Percentiles rank a stretch among this genome's conserved stretches.
These are phyloP conservation scores for Cladobotryum mycophilum DNA, from an alignment of 2,329 filamentous ascomycete species.

Conservation along the genomic window DNA sequence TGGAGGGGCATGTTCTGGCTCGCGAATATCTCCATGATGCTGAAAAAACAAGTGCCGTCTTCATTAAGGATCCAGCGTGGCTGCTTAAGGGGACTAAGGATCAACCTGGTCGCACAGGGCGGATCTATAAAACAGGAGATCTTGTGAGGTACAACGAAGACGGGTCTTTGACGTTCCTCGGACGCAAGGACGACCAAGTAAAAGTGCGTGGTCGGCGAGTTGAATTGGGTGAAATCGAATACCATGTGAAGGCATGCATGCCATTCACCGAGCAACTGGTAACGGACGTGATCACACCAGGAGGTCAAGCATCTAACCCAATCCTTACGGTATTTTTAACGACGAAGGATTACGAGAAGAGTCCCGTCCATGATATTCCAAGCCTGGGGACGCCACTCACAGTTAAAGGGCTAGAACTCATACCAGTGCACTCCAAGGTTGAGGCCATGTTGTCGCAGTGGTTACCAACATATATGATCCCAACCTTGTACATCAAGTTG, in stretches of 20 bases:
- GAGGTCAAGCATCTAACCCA: not conserved
- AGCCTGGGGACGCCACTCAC: too few species aligned
- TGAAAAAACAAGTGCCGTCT: constrained; percentile 38
- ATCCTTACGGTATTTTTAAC: not conserved
- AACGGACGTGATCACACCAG: not conserved
- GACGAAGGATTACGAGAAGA: not conserved
- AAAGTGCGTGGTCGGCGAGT: constrained; percentile 54
- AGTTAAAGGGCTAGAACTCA: too few species aligned
- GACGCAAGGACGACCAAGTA: constrained; percentile 52
- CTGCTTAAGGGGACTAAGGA: not conserved
- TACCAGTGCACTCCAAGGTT: too few species aligned
- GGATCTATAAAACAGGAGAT: constrained; percentile 44
- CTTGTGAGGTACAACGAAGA: constrained; percentile 37
- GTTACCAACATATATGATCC: too few species aligned
- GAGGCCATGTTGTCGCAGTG: too few species aligned
- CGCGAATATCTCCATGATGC: constrained; percentile 43
- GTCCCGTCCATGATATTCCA: too few species aligned
- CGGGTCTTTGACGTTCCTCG: constrained; percentile 37
- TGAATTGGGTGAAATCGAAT: constrained; percentile 35
- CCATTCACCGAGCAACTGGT: not conserved
- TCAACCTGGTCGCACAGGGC: not conserved
- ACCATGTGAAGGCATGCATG: not conserved
- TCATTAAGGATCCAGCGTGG: constrained; percentile 33
- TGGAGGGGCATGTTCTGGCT: constrained; percentile 40
- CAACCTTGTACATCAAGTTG: too few species aligned